Percentiles rank a stretch among this genome's conserved stretches.
These are phyloP conservation scores for Exophiala aquamarina DNA, from an alignment of 2,329 filamentous ascomycete genomes.

Conservation along the genomic window DNA sequence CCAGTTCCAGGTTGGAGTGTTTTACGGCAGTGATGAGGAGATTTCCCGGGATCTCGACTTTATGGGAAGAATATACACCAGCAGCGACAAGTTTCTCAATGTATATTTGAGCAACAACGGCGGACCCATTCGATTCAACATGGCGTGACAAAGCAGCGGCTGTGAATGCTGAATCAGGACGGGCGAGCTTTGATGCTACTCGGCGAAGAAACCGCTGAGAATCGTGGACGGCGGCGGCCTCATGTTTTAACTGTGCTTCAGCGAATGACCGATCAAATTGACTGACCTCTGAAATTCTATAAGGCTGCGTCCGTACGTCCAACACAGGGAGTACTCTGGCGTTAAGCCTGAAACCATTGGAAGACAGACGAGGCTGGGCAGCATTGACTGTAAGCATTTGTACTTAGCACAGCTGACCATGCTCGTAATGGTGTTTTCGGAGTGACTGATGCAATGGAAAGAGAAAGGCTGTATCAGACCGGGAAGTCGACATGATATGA, in stretches of 20 bases:
- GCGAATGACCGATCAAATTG: constrained; percentile 12
- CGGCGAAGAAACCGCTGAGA: constrained; percentile 11
- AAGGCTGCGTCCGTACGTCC: constrained; percentile 6
- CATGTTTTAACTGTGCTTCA: constrained; percentile 8
- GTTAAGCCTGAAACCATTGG: not conserved
- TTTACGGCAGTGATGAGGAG: constrained; percentile 2
- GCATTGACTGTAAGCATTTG: no score
- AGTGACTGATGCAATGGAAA: no score
- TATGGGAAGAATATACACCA: constrained; percentile 1
- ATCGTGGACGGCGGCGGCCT: constrained; percentile 3
- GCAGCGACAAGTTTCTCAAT: constrained; percentile 8
- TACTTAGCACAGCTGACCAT: no score
- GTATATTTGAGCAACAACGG: constrained; percentile 12
- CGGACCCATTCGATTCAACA: constrained; percentile 7
- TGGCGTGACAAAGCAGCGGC: constrained; percentile 8
- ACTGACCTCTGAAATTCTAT: constrained; percentile 8
- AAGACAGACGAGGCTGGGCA: no score
- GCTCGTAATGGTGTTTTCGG: no score
- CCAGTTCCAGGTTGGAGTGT: constrained; percentile 8
- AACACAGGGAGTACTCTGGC: not conserved
- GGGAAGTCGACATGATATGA: no score
- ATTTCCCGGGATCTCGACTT: constrained; percentile 1
- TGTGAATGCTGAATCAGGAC: constrained; percentile 9
- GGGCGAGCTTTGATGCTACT: constrained; percentile 7
- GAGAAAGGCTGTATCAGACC: no score